These are phyloP conservation scores for Populus hybrid DNA, from an alignment of 441 rosid genomes.

Conservation along the genomic window DNA sequence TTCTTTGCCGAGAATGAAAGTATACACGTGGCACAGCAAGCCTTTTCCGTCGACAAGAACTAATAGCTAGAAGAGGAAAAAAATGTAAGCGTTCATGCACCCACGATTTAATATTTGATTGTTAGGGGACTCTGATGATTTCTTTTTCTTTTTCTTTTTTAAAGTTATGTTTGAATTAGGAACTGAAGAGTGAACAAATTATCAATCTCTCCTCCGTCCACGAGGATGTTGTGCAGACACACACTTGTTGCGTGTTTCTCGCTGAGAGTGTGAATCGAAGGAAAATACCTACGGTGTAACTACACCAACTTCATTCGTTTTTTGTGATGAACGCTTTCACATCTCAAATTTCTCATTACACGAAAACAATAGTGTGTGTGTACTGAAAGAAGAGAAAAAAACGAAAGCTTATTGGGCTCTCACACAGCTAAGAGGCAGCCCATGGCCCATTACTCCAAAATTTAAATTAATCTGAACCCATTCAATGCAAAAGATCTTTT, in stretches of 20 bases:
- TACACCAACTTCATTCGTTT: not conserved
- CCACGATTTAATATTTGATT: not conserved
- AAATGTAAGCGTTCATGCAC: constrained; percentile 1
- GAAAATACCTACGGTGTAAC: not conserved
- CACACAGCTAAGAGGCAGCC: too few relatives aligned
- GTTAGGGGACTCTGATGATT: not conserved
- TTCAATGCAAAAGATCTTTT: too few relatives aligned
- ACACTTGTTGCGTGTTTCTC: not conserved
- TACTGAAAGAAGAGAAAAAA: too few relatives aligned
- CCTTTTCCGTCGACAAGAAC: not conserved
- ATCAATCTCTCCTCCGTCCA: not conserved
- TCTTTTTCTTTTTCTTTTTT: too few relatives aligned
- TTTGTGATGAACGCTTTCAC: too few relatives aligned
- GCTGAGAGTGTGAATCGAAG: not conserved
- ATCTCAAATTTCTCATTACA: not conserved
- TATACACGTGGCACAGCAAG: not conserved
- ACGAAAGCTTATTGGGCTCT: too few relatives aligned
- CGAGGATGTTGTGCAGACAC: not conserved
- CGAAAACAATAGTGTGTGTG: not conserved
- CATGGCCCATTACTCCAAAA: too few relatives aligned
- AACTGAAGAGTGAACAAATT: not conserved
- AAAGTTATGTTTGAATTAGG: not conserved
- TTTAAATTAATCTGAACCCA: too few relatives aligned
- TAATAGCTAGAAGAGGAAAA: not conserved
- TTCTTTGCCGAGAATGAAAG: not conserved